Evolutionary conservation across 768 basidiomycete genomes (phyloP), one percentile per base, ranked within the genome.

Genomic region (Mycena maculata): DNA sequence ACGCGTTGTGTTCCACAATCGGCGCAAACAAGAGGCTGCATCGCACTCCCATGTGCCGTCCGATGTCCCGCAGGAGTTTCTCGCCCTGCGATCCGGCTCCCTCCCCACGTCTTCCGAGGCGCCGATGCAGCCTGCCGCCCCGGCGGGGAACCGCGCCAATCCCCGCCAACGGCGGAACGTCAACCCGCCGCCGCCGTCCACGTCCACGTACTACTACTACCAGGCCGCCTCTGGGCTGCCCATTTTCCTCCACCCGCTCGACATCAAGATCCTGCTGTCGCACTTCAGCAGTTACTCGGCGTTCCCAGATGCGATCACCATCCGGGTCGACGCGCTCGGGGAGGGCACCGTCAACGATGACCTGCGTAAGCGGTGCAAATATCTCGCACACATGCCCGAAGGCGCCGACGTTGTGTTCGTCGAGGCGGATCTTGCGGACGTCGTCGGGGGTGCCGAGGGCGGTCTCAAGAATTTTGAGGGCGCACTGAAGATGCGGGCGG

Each of bases 141-240:
- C 20, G 10, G 22, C 59, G 18, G 74, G 72, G 39, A 76, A 71
- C 45, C 85, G 82, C 47, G 86, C 84, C 66, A 78, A 72, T 52
- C 86, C 86, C 36, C 86, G 86, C 62, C 89, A 89, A 58, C 88
- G 93, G 30, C 87, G 88, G 63, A 95, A 95, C 75, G 78, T 95
- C 70, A 95, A 95, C 72, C 92, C 93, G 1, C 93, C 92, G 2
- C 93, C 94, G 3, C 93, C 92, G 20, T 92, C 93, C 20, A 92
- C 93, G 18, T 92, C 94, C 12, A 92, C 94, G 11, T 99, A 97
- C 80, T 96, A 92, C 76, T 99, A 92, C 79, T 99, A 99, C 77
- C 98, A 99, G 77, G 92, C 95, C 20, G 89, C 94, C 0, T 93
- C 94, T 2, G 98, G 98, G 15, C 84, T 93, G 62, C 92, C 95